These are phyloP conservation scores for Euphorbia schlechtendalii DNA, from an alignment of 441 rosid species.

Conservation along the genomic window DNA sequence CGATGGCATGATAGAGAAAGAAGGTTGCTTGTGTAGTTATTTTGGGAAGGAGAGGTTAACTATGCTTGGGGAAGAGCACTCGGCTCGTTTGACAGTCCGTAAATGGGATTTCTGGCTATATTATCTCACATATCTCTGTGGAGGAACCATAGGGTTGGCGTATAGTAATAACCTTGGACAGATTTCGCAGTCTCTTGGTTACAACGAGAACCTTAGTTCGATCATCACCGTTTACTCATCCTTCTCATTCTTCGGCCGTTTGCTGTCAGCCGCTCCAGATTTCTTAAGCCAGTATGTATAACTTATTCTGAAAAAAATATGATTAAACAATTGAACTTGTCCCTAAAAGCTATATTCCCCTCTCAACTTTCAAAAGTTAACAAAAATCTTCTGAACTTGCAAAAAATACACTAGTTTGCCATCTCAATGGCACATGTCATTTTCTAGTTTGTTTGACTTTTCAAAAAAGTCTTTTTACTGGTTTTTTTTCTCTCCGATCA, in stretches of 20 bases:
- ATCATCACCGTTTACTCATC: constrained; percentile 73
- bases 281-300: constrained; percentile 60
- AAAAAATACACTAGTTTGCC: neutral
- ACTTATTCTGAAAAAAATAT: constrained; percentile 3
- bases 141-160: constrained; percentile 71
- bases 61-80: constrained; percentile 70
- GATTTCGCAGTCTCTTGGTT: constrained; percentile 66
- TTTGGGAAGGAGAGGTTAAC: constrained; percentile 27
- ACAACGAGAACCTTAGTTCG: constrained; percentile 28
- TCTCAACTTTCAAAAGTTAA: too few relatives aligned
- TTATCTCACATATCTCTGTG: constrained; percentile 60
- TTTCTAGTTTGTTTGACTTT: too few relatives aligned
- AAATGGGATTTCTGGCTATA: constrained; percentile 81
- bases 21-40: constrained; percentile 13
- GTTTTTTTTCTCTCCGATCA: too few relatives aligned
- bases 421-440: too few relatives aligned
- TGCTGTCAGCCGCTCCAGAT: constrained; percentile 78
- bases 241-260: constrained; percentile 75
- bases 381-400: too few relatives aligned
- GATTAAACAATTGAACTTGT: too few relatives aligned
- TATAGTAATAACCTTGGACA: constrained; percentile 88
- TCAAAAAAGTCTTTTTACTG: too few relatives aligned
- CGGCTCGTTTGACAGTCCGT: constrained; percentile 38
- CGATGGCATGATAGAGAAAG: constrained; percentile 10
- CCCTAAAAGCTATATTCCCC: too few relatives aligned